phyloP scores from a whole-genome alignment of 495 filamentous ascomycete genomes.

The Penicillium egyptiacum region DNA sequence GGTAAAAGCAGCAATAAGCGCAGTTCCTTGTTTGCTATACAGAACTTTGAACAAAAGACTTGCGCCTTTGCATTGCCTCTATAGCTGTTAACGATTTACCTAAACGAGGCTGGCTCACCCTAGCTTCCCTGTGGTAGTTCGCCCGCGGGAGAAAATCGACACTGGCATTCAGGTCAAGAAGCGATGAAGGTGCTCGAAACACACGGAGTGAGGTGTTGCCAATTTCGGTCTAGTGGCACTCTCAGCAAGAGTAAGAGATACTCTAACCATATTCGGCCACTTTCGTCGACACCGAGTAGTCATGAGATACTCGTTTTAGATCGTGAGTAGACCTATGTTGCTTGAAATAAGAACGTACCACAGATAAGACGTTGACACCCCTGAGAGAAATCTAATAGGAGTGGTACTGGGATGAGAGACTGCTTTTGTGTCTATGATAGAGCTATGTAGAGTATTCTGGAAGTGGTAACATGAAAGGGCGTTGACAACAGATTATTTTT shows the following conservation, averaged over 20 bases:
- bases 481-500: conserved; percentile 1
- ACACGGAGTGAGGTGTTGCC: too few relatives aligned
- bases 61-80: conserved; percentile 2
- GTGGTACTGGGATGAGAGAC: conserved; percentile 10
- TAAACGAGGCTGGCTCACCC: conserved; percentile 5
- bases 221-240: too few relatives aligned
- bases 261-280: too few relatives aligned
- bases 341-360: conserved; percentile 8
- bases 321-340: too few relatives aligned
- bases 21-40: conserved; percentile 3
- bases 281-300: too few relatives aligned
- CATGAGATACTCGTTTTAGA: too few relatives aligned
- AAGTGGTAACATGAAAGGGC: not conserved
- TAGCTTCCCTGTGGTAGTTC: conserved; percentile 8
- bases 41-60: not conserved
- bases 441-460: conserved; percentile 3
- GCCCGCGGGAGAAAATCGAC: conserved; percentile 6
- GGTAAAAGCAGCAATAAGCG: conserved; percentile 4
- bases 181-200: conserved; percentile 3
- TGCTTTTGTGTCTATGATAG: conserved; percentile 11
- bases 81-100: conserved; percentile 5
- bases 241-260: too few relatives aligned
- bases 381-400: conserved; percentile 10
- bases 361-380: conserved; percentile 8
- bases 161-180: conserved; percentile 4